Evolutionary conservation across 306 rosid species (phyloP), one percentile per base, ranked within the genome.

Genomic region (Trichosanthes cucumerina): DNA sequence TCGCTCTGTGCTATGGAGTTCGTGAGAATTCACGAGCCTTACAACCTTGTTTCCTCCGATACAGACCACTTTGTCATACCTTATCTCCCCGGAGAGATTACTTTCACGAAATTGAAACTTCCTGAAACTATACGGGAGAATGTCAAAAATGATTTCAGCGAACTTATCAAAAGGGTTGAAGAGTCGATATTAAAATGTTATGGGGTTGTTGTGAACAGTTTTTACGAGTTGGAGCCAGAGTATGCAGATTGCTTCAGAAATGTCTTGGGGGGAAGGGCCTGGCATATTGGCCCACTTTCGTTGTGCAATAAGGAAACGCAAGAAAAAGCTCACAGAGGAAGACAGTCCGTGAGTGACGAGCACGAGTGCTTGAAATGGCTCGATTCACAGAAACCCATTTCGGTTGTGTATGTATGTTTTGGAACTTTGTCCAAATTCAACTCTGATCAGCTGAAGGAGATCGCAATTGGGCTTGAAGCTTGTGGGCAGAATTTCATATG

Each of bases 41-140:
- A 82, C 15, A 86, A 85, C 3, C 79, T 53, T 0, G 88, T 84
- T 14, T 79, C 78, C 0, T 86, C 85, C 6, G 90, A 84, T 34
- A 46, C 70, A 0, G 92, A 92, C 24, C 80, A 85, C 0, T 88
- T 88, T 46, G 19, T 78, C 69, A 84, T 90, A 34, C 92, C 92
- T 0, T 28, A 83, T 75, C 82, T 90, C 7, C 96, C 96, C 0
- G 88, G 86, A 0, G 82, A 79, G 7, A 81, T 92, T 21, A 78
- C 49, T 6, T 3, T 88, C 14, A 85, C 90, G 1, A 83, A 85
- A 72, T 50, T 66, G 76, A 86, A 83, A 41, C 0, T 90, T 7
- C 83, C 85, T 0, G 80, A 63, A 19, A 21, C 24, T 15, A 0
- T 70, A 13, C 63, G 71, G 10, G n/a, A 47, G 0, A 28, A 65